Base-by-base conservation (phyloP, 148 eudicot genomes). In the Silene conica region DNA sequence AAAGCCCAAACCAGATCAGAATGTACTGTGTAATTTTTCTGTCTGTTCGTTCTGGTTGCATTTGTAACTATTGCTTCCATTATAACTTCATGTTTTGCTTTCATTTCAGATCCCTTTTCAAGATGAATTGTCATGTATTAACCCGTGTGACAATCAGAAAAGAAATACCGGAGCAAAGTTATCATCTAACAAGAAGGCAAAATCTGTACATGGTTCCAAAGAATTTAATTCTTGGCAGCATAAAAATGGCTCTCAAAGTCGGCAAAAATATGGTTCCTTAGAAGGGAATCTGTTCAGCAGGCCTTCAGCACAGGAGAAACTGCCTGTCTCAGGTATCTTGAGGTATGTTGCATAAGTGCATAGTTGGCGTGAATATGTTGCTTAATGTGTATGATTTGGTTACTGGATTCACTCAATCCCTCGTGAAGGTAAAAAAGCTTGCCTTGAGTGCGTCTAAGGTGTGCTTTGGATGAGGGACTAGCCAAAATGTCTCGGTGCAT, bases 41-140 rank as follows among this genome's bases (percentile, higher is more conserved):
- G 34, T 63, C 34, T 75, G 43, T 34, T 55, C 34, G 68, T 74
- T 80, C 5, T 73, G 58, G 58, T 70, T 31, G 25, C 52, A 18
- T 74, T 56, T 31, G 43, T 46, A 26, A 57, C 46, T 63, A 15
- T 12, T 50, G 68, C 70, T 48, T 16, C 74, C 28, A 31, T 82
- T 55, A 43, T 73, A 64, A 60, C 18, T 72, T 38, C 41, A 23
- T 25, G 21, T 25, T 23, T 69, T 45, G 74, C 9, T 58, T 34
- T 50, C 48, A 28, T 73, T 56, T 60, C 78, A 80, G 76, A 46
- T 64, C 59, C 77, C 78, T 58, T 82, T 82, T 69, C 77, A 74
- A 16, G 15, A 50, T 18, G 85, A 82, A 70, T 31, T 80, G 14
- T 73, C 74, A 46, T 52, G 19, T n/a, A 15, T 79, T 66, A 74